Percentiles rank a stretch among this genome's conserved stretches.
Conservation (phyloP, 2,329 filamentous ascomycete genomes). For the Beauveria sp. region DNA sequence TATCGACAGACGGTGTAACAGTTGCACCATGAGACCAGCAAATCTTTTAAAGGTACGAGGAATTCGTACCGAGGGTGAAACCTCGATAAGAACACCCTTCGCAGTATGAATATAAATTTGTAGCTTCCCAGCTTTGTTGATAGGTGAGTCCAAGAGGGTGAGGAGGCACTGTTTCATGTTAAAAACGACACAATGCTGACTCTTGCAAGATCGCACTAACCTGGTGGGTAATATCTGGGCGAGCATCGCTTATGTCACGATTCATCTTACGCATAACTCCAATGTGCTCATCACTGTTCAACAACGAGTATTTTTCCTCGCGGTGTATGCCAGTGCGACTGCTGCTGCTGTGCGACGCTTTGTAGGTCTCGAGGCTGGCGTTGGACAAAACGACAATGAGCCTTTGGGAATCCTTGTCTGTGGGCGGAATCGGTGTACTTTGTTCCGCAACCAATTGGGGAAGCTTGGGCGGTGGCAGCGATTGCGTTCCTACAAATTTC, state of each 20-base stretch:
- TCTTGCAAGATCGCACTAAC: constrained; percentile 41
- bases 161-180: constrained; percentile 67
- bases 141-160: constrained; percentile 91
- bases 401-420: constrained; percentile 84
- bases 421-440: constrained; percentile 71
- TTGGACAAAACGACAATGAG: constrained; percentile 95
- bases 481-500: constrained; percentile 67
- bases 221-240: constrained; percentile 98
- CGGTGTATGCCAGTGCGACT: constrained; percentile 57
- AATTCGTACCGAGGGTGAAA: constrained; percentile 95
- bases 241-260: constrained; percentile 92
- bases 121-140: constrained; percentile 96
- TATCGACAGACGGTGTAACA: constrained; percentile 91
- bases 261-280: constrained; percentile 99
- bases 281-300: constrained; percentile 99
- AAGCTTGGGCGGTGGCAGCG: constrained; percentile 81
- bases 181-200: neutral
- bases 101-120: constrained; percentile 99
- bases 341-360: constrained; percentile 68
- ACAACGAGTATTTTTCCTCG: constrained; percentile 92
- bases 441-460: constrained; percentile 93
- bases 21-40: constrained; percentile 95
- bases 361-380: constrained; percentile 96
- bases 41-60: constrained; percentile 98
- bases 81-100: constrained; percentile 94